Percentiles rank a stretch among this genome's conserved stretches.
These are phyloP conservation scores for Leccinum holopus DNA, from an alignment of 1,284 basidiomycete genomes.

Conservation along the genomic window DNA sequence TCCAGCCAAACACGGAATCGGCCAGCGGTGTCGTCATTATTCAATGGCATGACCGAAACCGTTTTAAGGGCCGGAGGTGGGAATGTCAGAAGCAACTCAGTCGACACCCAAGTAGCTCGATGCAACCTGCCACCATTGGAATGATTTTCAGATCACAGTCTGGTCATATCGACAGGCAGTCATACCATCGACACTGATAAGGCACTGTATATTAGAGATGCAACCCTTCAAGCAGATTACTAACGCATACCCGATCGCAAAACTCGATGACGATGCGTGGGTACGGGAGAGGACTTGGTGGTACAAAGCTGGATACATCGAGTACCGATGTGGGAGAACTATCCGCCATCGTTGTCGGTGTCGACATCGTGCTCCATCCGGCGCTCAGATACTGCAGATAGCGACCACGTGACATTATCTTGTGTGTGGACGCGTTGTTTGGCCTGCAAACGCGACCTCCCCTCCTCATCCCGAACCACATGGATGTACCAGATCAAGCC, in stretches of 20 bases:
- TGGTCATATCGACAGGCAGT: slow-evolving; percentile 1
- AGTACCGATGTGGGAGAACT: slow-evolving; percentile 11
- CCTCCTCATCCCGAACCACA: slow-evolving; percentile 11
- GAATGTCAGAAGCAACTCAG: slow-evolving; percentile 87
- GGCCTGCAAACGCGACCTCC: slow-evolving; percentile 28
- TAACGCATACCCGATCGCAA: slow-evolving; percentile 72
- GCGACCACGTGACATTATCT: slow-evolving; percentile 24
- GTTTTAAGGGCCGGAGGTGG: slow-evolving; percentile 67
- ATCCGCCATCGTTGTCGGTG: slow-evolving; percentile 17
- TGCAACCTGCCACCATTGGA: slow-evolving; percentile 59
- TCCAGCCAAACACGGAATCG: slow-evolving; percentile 87
- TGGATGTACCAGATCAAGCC: slow-evolving; percentile 16
- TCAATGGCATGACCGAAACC: slow-evolving; percentile 74
- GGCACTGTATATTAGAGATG: slow-evolving; percentile 4
- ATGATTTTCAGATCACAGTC: slow-evolving; percentile 1
- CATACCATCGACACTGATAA: slow-evolving; percentile 72
- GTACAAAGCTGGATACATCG: slow-evolving; percentile 58
- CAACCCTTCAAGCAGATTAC: background rate
- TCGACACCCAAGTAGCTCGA: slow-evolving; percentile 85
- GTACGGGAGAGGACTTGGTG: slow-evolving; percentile 47
- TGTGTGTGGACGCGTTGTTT: slow-evolving; percentile 45
- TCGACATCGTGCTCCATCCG: background rate
- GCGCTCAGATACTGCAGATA: background rate
- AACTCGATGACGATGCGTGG: slow-evolving; percentile 74
- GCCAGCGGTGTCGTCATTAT: slow-evolving; percentile 79